A percentile compares a stretch with the other conserved stretches of the same genome.
These are phyloP conservation scores for Micractinium sp. DNA, from an alignment of 139 green algal species.

Conservation along the genomic window DNA sequence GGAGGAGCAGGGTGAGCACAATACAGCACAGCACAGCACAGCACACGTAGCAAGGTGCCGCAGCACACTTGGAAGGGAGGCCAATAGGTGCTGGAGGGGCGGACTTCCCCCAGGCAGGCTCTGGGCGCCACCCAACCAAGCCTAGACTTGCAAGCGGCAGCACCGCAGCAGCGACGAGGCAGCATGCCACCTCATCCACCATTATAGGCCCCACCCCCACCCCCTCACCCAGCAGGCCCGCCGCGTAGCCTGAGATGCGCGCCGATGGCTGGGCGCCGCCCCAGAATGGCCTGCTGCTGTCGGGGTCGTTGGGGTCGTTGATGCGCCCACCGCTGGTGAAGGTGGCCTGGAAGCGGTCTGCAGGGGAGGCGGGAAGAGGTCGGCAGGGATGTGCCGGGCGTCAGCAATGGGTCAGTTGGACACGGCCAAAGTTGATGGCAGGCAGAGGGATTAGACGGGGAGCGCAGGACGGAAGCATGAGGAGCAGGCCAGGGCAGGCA, in stretches of 20 bases:
- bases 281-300: not conserved
- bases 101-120: too few relatives aligned
- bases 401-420: not conserved
- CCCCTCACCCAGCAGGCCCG: not conserved
- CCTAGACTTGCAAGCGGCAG: too few relatives aligned
- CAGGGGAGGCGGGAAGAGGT: not conserved
- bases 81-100: not conserved
- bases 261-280: not conserved
- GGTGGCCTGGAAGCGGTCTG: constrained; percentile 9
- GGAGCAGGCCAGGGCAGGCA: not conserved
- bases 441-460: not conserved
- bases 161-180: not conserved
- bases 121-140: too few relatives aligned
- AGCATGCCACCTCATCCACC: not conserved
- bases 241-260: not conserved
- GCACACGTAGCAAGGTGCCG: not conserved
- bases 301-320: not conserved
- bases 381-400: too few relatives aligned
- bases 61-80: not conserved
- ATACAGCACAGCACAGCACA: too few relatives aligned
- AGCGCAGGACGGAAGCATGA: not conserved
- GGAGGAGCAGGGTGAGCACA: not conserved
- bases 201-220: not conserved
- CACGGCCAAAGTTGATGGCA: too few relatives aligned
- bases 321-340: constrained; percentile 18